Evolutionary conservation across 2,329 filamentous ascomycete species (phyloP).

Genomic region (Botryotinia convoluta): DNA sequence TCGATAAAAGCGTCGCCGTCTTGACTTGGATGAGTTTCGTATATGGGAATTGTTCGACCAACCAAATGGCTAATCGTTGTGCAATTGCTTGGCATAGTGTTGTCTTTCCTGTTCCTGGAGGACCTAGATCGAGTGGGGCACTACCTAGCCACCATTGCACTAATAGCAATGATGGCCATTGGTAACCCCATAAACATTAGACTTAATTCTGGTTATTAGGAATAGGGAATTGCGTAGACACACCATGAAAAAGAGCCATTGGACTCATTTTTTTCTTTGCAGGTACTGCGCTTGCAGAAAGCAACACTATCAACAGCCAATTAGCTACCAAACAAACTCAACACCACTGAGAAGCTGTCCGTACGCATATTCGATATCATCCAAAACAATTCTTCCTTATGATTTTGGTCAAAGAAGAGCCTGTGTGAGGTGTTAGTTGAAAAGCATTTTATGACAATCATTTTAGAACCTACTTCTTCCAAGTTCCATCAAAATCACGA

Average conservation of each 20-base stretch:
- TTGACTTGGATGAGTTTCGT: conserved; percentile 46
- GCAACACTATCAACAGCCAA: conserved; percentile 25
- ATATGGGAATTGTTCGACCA: conserved; percentile 40
- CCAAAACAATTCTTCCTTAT: conserved; percentile 34
- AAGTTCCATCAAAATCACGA: conserved; percentile 28
- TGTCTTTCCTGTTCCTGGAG: conserved; percentile 83
- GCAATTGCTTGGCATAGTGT: conserved; percentile 97
- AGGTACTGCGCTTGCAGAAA: conserved; percentile 39
- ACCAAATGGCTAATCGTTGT: conserved; percentile 48
- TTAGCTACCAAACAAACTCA: neutral
- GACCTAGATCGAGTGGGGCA: neutral
- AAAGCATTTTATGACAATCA: neutral
- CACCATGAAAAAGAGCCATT: conserved; percentile 89
- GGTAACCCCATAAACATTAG: neutral
- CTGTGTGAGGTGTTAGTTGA: conserved; percentile 24
- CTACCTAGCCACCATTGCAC: neutral
- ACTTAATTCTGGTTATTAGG: neutral
- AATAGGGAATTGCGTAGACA: conserved; percentile 35
- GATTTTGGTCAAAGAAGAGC: conserved; percentile 35
- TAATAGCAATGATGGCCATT: neutral
- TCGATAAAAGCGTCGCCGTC: conserved; percentile 45
- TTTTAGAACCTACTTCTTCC: conserved; percentile 31
- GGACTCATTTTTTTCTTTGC: conserved; percentile 88
- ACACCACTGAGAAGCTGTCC: neutral
- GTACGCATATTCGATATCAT: conserved; percentile 36